Conservation (phyloP, 1,139 yeast species). For the Saccharomyces pastorianus region DNA sequence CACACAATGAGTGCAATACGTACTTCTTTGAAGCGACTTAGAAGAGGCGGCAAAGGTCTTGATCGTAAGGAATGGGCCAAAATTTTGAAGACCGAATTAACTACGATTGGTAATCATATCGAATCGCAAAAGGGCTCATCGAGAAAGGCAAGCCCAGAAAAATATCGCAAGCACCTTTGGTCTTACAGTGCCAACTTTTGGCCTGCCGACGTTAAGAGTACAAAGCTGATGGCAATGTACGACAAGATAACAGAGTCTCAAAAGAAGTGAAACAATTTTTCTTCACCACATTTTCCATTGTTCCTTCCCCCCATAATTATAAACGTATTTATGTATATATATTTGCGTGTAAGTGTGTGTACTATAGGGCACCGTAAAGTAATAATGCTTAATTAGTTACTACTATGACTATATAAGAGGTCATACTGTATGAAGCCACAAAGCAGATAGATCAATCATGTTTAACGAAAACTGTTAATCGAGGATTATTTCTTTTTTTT, state of each 20-base stretch:
- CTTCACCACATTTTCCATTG: background rate
- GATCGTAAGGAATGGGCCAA: conserved; percentile 82
- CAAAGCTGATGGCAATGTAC: conserved; percentile 79
- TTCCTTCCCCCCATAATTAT: background rate
- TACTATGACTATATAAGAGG: background rate
- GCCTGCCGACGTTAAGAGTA: conserved; percentile 87
- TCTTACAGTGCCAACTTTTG: conserved; percentile 82
- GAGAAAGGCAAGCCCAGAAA: conserved; percentile 10
- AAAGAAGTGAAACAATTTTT: background rate
- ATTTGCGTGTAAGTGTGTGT: background rate
- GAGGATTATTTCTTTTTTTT: conserved; percentile 1
- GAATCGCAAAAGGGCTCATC: conserved; percentile 18
- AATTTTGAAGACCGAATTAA: conserved; percentile 62
- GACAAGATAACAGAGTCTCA: conserved; percentile 40
- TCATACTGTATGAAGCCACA: background rate
- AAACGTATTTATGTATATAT: background rate
- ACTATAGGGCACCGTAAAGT: background rate
- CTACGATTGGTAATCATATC: conserved; percentile 60
- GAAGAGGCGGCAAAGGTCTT: conserved; percentile 71
- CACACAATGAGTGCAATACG: conserved; percentile 62
- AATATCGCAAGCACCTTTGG: conserved; percentile 67
- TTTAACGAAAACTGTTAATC: background rate
- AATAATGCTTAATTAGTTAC: background rate
- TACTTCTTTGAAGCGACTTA: conserved; percentile 62
- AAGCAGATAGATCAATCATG: background rate